phyloP scores from a whole-genome alignment of 805 yeast genomes.

The Candida sanyiensis region DNA sequence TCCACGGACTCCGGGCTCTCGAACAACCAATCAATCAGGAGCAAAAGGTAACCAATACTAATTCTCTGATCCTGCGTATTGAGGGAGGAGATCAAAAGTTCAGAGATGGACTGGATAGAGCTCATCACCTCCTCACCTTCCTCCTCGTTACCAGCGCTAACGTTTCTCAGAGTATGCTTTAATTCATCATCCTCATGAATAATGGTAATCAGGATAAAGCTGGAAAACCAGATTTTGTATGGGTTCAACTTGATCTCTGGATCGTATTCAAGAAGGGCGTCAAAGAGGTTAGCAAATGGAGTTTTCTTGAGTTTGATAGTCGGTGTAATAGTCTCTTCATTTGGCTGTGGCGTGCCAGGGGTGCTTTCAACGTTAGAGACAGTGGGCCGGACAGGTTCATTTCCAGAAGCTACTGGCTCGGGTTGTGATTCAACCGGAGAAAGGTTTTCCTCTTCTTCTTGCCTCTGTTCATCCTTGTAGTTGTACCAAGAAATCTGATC shows the following conservation, averaged over 20 bases:
- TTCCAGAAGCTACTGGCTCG: too few relatives aligned
- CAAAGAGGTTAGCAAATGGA: constrained; percentile 57
- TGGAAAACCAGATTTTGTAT: constrained; percentile 79
- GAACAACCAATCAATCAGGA: constrained; percentile 69
- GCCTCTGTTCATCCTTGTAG: too few relatives aligned
- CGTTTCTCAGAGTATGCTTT: constrained; percentile 40
- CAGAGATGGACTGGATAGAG: constrained; percentile 71
- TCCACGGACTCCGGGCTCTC: constrained; percentile 72
- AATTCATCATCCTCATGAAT: constrained; percentile 50
- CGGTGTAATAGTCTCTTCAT: not conserved
- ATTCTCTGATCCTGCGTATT: constrained; percentile 65
- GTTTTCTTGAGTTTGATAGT: constrained; percentile 16
- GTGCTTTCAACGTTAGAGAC: too few relatives aligned
- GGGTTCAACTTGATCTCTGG: constrained; percentile 72
- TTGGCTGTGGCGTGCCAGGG: not conserved
- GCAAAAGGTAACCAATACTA: constrained; percentile 69
- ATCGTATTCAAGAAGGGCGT: constrained; percentile 71
- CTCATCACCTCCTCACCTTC: constrained; percentile 65
- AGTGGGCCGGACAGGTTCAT: too few relatives aligned
- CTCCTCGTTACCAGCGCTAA: constrained; percentile 53
- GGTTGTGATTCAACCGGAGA: too few relatives aligned
- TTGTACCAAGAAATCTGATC: constrained; percentile 54
- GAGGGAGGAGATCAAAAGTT: constrained; percentile 61
- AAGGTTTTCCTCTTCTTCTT: too few relatives aligned
- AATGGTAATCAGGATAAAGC: constrained; percentile 55